Conservation (phyloP, 2,329 filamentous ascomycete species). For the Madurella mycetomatis region DNA sequence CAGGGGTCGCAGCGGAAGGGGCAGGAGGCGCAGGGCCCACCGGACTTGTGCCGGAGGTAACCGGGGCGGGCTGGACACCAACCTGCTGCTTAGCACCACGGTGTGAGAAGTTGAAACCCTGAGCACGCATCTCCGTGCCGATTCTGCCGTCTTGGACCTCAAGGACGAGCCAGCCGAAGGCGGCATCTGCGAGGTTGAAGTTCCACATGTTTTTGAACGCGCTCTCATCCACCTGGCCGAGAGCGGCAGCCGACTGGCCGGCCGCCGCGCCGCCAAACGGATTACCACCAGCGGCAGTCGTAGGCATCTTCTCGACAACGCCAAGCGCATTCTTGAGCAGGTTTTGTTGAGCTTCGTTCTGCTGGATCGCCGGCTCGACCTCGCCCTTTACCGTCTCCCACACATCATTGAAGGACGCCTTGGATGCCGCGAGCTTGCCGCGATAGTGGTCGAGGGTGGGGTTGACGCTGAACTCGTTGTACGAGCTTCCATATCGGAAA, state of each 20-base stretch:
- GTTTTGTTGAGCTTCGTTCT: slow-evolving; percentile 91
- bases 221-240: slow-evolving; percentile 93
- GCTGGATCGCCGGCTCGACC: slow-evolving; percentile 87
- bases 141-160: slow-evolving; percentile 95
- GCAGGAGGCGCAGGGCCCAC: slow-evolving; percentile 31
- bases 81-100: slow-evolving; percentile 74
- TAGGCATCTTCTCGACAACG: slow-evolving; percentile 97
- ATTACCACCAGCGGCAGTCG: slow-evolving; percentile 89
- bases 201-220: slow-evolving; percentile 99
- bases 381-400: slow-evolving; percentile 98
- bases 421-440: slow-evolving; percentile 94
- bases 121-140: slow-evolving; percentile 96
- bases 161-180: slow-evolving; percentile 91
- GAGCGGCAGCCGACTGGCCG: slow-evolving; percentile 55
- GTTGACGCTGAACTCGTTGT: slow-evolving; percentile 99
- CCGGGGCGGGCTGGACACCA: slow-evolving; percentile 33
- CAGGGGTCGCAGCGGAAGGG: slow-evolving; percentile 24
- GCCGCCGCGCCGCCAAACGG: slow-evolving; percentile 86
- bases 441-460: slow-evolving; percentile 97
- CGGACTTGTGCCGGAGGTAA: slow-evolving; percentile 33
- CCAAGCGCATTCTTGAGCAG: slow-evolving; percentile 86
- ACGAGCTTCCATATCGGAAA: slow-evolving; percentile 97
- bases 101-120: slow-evolving; percentile 99
- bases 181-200: slow-evolving; percentile 95
- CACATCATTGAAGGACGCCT: slow-evolving; percentile 97